These are phyloP conservation scores for Paracoccidioides lutzii DNA, from an alignment of 2,329 filamentous ascomycete genomes.

Conservation along the genomic window DNA sequence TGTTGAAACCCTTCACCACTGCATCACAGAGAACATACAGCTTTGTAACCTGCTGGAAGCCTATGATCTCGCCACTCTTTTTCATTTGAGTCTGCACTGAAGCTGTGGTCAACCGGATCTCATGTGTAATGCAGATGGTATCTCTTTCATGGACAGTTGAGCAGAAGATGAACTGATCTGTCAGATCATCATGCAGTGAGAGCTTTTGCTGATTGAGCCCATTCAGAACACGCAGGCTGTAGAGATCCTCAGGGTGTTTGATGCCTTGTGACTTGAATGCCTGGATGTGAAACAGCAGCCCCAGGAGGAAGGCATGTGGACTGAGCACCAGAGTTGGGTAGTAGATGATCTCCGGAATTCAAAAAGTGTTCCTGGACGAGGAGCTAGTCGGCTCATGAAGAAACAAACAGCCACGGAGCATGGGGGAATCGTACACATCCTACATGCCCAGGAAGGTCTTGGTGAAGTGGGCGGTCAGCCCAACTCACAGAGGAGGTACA, in stretches of 20 bases:
- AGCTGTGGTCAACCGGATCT: not conserved
- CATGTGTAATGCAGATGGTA: constrained; percentile 1
- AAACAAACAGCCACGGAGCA: not conserved
- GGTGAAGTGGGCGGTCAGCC: constrained; percentile 6
- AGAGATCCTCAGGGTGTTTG: constrained; percentile 8
- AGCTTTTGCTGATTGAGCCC: constrained; percentile 7
- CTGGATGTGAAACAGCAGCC: constrained; percentile 11
- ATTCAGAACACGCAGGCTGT: constrained; percentile 9
- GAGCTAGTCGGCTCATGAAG: not conserved
- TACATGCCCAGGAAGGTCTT: constrained; percentile 10
- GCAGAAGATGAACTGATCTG: constrained; percentile 9
- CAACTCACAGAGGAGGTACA: constrained; percentile 2
- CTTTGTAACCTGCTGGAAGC: not conserved
- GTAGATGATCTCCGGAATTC: constrained; percentile 14
- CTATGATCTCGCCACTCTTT: not conserved
- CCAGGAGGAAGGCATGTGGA: constrained; percentile 9
- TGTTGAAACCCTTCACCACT: not conserved
- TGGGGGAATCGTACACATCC: constrained; percentile 5
- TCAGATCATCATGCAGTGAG: constrained; percentile 3
- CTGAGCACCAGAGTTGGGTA: constrained; percentile 12
- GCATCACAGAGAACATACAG: not conserved
- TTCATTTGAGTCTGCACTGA: not conserved
- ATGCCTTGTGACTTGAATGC: constrained; percentile 9
- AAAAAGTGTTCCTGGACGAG: constrained; percentile 12
- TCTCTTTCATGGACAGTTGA: constrained; percentile 15